Base-by-base conservation (phyloP, 1,284 basidiomycete genomes). In the Ustilago sp. region DNA sequence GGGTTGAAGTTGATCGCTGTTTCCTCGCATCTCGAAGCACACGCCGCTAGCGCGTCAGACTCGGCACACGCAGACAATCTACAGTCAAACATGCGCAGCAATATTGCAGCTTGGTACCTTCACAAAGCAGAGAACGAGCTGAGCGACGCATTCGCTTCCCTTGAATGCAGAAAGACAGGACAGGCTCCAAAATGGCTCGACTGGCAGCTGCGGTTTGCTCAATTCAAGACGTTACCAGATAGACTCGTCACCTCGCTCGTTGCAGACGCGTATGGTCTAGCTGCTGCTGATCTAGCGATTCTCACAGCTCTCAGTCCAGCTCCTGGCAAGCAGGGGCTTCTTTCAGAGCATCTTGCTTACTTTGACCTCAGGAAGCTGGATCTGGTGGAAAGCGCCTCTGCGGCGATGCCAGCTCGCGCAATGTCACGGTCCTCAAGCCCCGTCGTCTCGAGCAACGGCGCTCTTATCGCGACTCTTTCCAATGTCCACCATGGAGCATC, bases 101-200 rank as follows among this genome's bases (percentile, higher is more conserved):
- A 1, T n/a, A 52, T 78, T n/a, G 60, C 68, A 11, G 39, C 62
- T 8, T 78, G 76, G 76, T 65, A 78, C 36, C 39, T 74, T 8
- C 3, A 15, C 38, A 68, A 63, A 39, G 57, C 59, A 15, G 68
- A 68, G 31, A 61, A 64, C 51, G 76, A 68, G 55, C 58, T 78
- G 13, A 74, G 65, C 53, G 76, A 78, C 11, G 76, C 76, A 6
- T 78, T 78, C 32, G 51, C 55, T 15, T 64, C 68, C 35, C 68
- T 78, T 35, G 76, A 78, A 59, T 78, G 76, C 55, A 58, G 65
- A 34, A 78, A 78, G 55, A 63, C 64, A 5, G 68, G 72, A 1
- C 68, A 71, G 13, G 55, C 57, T 2, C 67, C 71, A 7, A 68
- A 64, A 32, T 68, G 62, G 68, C 51, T 63, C 38, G 76, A 78